Evolutionary conservation across 352 stramenopile species (phyloP), one percentile per base, ranked within the genome.

Genomic region (Phytophthora pini): DNA sequence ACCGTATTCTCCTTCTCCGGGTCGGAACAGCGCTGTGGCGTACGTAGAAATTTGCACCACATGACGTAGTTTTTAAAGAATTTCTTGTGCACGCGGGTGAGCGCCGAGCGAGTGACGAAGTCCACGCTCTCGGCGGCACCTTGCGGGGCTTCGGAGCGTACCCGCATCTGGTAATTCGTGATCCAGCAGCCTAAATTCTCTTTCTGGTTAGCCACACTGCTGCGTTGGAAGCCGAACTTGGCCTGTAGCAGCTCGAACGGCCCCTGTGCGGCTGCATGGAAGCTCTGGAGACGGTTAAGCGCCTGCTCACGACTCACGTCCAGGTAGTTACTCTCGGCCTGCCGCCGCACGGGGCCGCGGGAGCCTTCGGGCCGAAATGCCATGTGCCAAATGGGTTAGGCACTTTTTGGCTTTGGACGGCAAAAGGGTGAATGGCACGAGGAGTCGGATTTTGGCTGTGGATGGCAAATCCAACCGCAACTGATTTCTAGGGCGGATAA

Each of bases 21-120:
- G 10, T 68, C 47, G 11, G 69, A 75, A 36, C 97, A 97, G 46
- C 94, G 80, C n/a, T 92, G 94, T 5, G 80, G 73, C 0, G 96
- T 89, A 24, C 88, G 84, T 46, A 99, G 82, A 45, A 97, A 97
- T 49, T 90, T 84, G 74, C 97, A 99, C 98, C 98, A 99, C 61
- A 92, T 88, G 38, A 76, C 61, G 72, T 98, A 98, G 74, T 98
- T 98, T 38, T 84, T 86, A 65, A 97, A 94, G 20, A 99, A 90
- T 62, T 92, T 93, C 13, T 61, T 51, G 65, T 94, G 87, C 47
- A 94, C 77, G 17, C 79, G 73, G 10, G 57, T 62, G 27, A 94
- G 76, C 40, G 84, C 84, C 36, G 76, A 66, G 56, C 77, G 74
- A 13, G 79, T 84, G 5, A 84, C 70, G 34, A 78, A 80, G 41